Evolutionary conservation across 1,284 basidiomycete genomes (phyloP), one percentile per base, ranked within the genome.

Genomic region (Serendipita sp.): DNA sequence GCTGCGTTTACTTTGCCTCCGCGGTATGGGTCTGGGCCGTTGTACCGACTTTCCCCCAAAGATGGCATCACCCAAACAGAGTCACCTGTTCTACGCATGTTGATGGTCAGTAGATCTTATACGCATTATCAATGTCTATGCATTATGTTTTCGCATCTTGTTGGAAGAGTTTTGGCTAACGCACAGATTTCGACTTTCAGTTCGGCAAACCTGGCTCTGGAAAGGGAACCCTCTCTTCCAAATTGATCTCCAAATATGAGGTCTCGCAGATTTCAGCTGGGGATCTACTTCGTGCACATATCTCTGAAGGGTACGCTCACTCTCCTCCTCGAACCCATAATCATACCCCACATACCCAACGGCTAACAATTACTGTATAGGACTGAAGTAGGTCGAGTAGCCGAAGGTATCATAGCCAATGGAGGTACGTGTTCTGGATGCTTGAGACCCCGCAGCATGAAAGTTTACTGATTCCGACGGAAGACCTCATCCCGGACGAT

Each of bases 211-310:
- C 53, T 30, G 67, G 67, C 43, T 50, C 64, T 34, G 67, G 68
- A 38, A 71, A 76, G 67, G 90, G 90, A 35, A 93, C 90, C 0
- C 78, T 92, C 47, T 80, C 86, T 3, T 78, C 79, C 8, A 78
- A 85, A 47, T 78, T 93, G 43, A 82, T 87, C 63, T 79, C 82
- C 67, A 86, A 89, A 72, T 89, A 88, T 69, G 84, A 87, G 68
- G 81, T 92, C 60, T 67, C 84, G 60, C 79, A 84, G 17, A 73
- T 93, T 63, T 91, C 87, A 5, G 88, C 88, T 1, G 90, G 90
- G 8, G 90, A 93, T 71, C 74, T 92, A 60, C 74, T 93, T 65
- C 78, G 90, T 66, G 83, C 86, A 67, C 87, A 93, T 68, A 91
- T 93, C 64, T 77, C 79, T 10, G 83, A 88, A 67, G 61, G 61